Conservation (phyloP, 2,329 filamentous ascomycete genomes). For the Metarhizium album region DNA sequence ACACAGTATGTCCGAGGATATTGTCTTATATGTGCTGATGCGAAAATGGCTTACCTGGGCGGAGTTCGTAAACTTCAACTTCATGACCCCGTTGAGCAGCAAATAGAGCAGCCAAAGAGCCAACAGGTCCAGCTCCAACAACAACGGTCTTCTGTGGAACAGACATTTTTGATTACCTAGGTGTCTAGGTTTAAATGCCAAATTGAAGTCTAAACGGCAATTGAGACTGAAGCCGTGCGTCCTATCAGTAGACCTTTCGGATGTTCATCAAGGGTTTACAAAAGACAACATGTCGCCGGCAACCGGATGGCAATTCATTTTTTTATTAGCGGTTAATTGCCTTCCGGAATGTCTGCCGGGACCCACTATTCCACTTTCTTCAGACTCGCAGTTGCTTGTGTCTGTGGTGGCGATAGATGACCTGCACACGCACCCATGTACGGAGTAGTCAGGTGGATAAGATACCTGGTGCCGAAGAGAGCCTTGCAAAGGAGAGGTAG, state of each 20-base stretch:
- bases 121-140: constrained; percentile 88
- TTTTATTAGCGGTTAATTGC: background rate
- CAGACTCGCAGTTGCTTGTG: background rate
- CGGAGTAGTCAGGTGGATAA: no score
- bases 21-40: background rate
- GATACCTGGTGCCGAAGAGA: no score
- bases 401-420: no score
- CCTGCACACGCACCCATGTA: no score
- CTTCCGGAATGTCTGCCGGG: background rate
- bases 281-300: background rate
- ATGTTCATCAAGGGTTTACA: background rate
- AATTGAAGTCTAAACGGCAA: background rate
- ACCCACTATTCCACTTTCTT: background rate
- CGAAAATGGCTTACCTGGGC: constrained; percentile 56
- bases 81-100: constrained; percentile 78
- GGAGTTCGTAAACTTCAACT: constrained; percentile 89
- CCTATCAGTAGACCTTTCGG: background rate
- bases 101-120: constrained; percentile 84
- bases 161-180: background rate
- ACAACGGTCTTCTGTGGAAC: constrained; percentile 58
- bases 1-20: background rate
- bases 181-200: background rate
- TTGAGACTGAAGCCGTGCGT: background rate
- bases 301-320: background rate
- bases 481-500: no score